Evolutionary conservation across 495 filamentous ascomycete species (phyloP), one percentile per base, ranked within the genome.

Genomic region (Penicillium psychrofluorescens): DNA sequence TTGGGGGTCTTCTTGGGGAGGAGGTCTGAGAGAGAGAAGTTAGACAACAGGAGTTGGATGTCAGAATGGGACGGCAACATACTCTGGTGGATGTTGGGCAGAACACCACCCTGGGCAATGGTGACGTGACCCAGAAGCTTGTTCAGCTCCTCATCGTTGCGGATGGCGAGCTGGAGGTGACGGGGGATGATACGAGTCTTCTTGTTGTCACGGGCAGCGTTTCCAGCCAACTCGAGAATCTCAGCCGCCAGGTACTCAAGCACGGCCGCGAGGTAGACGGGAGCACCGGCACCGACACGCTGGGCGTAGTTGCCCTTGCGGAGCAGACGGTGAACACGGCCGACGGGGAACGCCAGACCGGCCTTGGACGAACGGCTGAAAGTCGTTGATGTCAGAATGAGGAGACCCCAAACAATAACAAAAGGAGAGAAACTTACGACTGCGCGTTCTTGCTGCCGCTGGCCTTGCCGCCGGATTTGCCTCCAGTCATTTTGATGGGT

Each of bases 221-320:
- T 98, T 59, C 92, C 92, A 66, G 92, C 92, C 73, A 98, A 77
- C 75, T 98, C 92, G 65, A 98, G 90, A 48, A 98, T 96, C 72
- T 98, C 92, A 49, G 92, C 92, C 49, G 92, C 91, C 45, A 98
- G 86, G 61, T 98, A 98, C 77, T 98, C 92, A 33, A 98, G 89
- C 32, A 98, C 92, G 42, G 92, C 92, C 52, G 92, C 92, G 54
- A 98, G 85, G 65, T 98, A 98, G 62, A 98, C 92, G 52, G 92
- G 92, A 56, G 92, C 92, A 80, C 90, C 85, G 63, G 90, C 90
- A 91, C 90, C 92, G 65, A 95, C 94, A 84, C 92, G 94, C 79
- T 97, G 92, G 61, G 92, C 92, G 63, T 98, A 98, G 86, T 98
- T 98, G 63, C 92, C 92, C 82, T 98, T 98, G 74, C 92, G 84